phyloP scores from a whole-genome alignment of 1,284 basidiomycete genomes.

The Volvariella surrecta region DNA sequence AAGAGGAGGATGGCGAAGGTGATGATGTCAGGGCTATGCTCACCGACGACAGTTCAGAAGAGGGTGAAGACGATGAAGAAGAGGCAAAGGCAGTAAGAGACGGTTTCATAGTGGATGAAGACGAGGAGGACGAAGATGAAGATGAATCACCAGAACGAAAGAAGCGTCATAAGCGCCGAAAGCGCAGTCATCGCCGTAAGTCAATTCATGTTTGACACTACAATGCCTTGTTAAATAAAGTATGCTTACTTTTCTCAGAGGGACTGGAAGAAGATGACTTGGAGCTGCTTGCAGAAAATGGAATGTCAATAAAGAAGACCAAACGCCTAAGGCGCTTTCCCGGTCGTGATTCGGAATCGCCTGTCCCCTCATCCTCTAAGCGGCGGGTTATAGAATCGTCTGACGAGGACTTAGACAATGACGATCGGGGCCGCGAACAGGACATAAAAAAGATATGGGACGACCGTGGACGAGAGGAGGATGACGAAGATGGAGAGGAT shows the following conservation, averaged over 20 bases:
- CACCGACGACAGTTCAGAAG: conserved; percentile 81
- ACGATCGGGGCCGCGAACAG: conserved; percentile 46
- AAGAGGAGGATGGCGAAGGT: conserved; percentile 37
- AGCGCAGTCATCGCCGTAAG: conserved; percentile 55
- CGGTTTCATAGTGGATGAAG: conserved; percentile 84
- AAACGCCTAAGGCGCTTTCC: conserved; percentile 69
- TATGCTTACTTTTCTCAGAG: conserved; percentile 24
- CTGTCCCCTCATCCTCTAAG: conserved; percentile 52
- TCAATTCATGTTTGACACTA: conserved; percentile 10
- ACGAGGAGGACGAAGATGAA: conserved; percentile 61
- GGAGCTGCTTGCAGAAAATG: conserved; percentile 92
- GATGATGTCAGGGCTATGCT: conserved; percentile 36
- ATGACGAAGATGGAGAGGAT: conserved; percentile 62
- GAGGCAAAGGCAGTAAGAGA: conserved; percentile 67
- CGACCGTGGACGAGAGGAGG: conserved; percentile 58
- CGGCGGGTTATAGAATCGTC: conserved; percentile 54
- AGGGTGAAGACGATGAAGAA: conserved; percentile 77
- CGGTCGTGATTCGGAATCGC: conserved; percentile 61
- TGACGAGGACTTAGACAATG: conserved; percentile 65
- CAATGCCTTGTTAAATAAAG: neutral
- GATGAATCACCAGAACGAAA: conserved; percentile 49
- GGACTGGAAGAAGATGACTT: conserved; percentile 95
- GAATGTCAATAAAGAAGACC: conserved; percentile 55
- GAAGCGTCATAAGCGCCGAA: conserved; percentile 54
- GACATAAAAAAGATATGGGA: conserved; percentile 84